These are phyloP conservation scores for Madurella fahalii DNA, from an alignment of 2,329 filamentous ascomycete genomes.

Conservation along the genomic window DNA sequence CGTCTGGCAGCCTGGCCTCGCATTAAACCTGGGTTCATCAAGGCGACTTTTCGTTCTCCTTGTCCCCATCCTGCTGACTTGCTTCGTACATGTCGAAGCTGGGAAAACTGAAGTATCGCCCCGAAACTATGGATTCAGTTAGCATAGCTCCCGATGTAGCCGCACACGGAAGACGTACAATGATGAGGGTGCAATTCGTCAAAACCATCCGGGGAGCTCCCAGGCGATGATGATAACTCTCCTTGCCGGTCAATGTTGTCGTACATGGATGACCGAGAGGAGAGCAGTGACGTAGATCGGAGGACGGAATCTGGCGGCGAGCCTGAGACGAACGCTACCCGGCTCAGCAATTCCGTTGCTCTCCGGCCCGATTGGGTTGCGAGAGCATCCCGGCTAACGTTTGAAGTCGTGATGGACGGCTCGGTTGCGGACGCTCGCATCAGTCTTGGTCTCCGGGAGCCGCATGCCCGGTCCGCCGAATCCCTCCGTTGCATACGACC, in stretches of 20 bases:
- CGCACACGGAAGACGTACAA: conserved; percentile 13
- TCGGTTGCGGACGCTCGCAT: conserved; percentile 54
- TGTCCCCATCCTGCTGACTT: conserved; percentile 40
- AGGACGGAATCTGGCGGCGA: conserved; percentile 34
- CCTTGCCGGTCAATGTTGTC: conserved; percentile 28
- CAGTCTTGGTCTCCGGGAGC: conserved; percentile 48
- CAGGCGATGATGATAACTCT: conserved; percentile 28
- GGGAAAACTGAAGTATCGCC: conserved; percentile 69
- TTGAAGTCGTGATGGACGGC: conserved; percentile 54
- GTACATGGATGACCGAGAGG: conserved; percentile 36
- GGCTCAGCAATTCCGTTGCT: conserved; percentile 52
- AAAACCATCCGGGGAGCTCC: conserved; percentile 27
- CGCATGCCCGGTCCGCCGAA: conserved; percentile 38
- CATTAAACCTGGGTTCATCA: conserved; percentile 17
- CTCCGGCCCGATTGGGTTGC: conserved; percentile 46
- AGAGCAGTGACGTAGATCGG: conserved; percentile 32
- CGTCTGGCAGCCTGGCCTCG: conserved; percentile 4
- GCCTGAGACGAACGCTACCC: conserved; percentile 48
- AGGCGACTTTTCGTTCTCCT: conserved; percentile 34
- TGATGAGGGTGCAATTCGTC: conserved; percentile 27
- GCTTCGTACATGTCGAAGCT: conserved; percentile 65
- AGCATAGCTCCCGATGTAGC: not conserved
- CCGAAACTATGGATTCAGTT: conserved; percentile 34
- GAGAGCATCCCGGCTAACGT: conserved; percentile 48
- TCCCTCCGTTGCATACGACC: conserved; percentile 36